Evolutionary conservation across 2,329 filamentous ascomycete species (phyloP), one percentile per base, ranked within the genome.

Genomic region (Penicillium sclerotigenum): DNA sequence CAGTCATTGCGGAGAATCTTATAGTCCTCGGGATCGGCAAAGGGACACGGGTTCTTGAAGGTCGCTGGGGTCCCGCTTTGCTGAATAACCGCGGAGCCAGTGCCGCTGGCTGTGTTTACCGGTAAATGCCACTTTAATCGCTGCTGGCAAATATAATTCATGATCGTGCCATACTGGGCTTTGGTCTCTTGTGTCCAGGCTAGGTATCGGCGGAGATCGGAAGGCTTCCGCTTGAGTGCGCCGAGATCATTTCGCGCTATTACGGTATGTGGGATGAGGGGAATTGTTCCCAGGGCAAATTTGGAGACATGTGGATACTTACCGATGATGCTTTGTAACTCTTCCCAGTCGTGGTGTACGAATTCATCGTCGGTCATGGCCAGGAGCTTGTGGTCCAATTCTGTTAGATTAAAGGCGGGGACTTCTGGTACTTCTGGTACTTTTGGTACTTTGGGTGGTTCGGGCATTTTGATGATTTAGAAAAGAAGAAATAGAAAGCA

Each of bases 1-100:
- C 84, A 87, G 68, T 87, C 84, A 64, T 87, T 87, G 41, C 74
- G 73, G 45, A 86, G 73, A 52, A 86, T 80, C 54, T 73, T 77
- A 69, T 80, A 86, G 69, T 87, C 84, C 33, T 68, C 65, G 10
- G 73, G 60, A 62, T 84, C 75, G 45, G 76, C 78, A 67, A 87
- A 86, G 0, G 84, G 83, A 4, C 69, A 73, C 11, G 73, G 63
- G 57, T 81, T 80, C 18, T 71, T 69, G 56, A 77, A 75, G 5
- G 69, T 60, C 59, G 83, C 80, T 11, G 67, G 40, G 0, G 69
- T 65, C n/a, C 65, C 68, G 42, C 62, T 56, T 53, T 50, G 41
- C n/a, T 66, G 45, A 62, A 73, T 59, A 24, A 58, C 63, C 20
- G 68, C 64, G 10, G 63, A 36, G 10, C 14, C 47, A 34, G 24